phyloP scores from a whole-genome alignment of 2,329 filamentous ascomycete genomes.

The Fusarium chaquense region DNA sequence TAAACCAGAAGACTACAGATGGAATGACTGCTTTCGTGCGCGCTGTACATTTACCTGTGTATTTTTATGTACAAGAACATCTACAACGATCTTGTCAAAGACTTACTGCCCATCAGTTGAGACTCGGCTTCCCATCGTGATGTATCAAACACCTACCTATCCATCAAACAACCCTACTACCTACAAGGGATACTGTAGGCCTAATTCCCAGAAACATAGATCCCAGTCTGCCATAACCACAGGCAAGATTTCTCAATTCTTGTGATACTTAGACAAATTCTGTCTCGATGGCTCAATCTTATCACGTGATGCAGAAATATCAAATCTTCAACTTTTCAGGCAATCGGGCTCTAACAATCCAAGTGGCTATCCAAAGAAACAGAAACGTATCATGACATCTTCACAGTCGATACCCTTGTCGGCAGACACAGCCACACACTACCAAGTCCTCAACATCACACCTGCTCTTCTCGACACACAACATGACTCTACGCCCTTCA shows the following conservation, averaged over 20 bases:
- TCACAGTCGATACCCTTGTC: slow-evolving; percentile 13
- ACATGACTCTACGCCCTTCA: slow-evolving; percentile 58
- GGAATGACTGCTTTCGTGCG: slow-evolving; percentile 38
- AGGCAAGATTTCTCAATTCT: not conserved
- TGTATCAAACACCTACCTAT: not conserved
- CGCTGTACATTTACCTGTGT: slow-evolving; percentile 51
- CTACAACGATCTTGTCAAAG: slow-evolving; percentile 29
- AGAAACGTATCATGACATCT: slow-evolving; percentile 18
- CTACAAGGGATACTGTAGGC: not conserved
- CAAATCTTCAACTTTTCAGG: slow-evolving; percentile 11
- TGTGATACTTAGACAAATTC: not conserved
- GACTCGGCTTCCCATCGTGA: slow-evolving; percentile 6
- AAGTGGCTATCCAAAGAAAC: not conserved
- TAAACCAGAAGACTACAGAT: slow-evolving; percentile 51
- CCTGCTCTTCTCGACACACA: slow-evolving; percentile 60
- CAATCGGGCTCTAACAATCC: not conserved
- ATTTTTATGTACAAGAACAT: slow-evolving; percentile 50
- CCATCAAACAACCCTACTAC: not conserved
- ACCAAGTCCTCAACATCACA: slow-evolving; percentile 70
- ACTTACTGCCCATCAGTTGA: slow-evolving; percentile 6
- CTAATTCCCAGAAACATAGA: not conserved
- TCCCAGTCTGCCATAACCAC: not conserved
- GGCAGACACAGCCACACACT: slow-evolving; percentile 61
- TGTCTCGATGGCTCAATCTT: not conserved
- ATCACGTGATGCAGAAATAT: slow-evolving; percentile 44